Percentiles rank a stretch among this genome's conserved stretches.
phyloP scores from a whole-genome alignment of 129 eudicot genomes.

The Erigeron canadensis region DNA sequence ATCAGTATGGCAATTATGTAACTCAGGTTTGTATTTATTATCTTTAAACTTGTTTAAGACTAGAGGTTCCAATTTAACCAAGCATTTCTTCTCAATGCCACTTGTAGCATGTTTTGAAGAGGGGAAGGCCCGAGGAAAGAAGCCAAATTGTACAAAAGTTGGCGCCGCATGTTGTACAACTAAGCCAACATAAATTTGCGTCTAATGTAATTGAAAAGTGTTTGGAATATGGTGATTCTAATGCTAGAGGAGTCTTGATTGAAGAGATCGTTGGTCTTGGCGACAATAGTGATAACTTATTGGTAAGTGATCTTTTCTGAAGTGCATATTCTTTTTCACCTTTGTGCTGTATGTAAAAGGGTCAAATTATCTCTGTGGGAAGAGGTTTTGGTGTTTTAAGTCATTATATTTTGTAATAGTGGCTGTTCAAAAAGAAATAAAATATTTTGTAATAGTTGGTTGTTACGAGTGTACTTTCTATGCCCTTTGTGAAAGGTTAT shows the following conservation, averaged over 20 bases:
- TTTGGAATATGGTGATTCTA: slow-evolving; percentile 63
- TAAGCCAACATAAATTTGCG: slow-evolving; percentile 78
- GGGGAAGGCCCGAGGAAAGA: slow-evolving; percentile 62
- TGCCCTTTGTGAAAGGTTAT: neutral
- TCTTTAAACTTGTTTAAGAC: neutral
- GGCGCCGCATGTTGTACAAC: slow-evolving; percentile 48
- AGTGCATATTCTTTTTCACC: neutral
- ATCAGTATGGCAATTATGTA: slow-evolving; percentile 76
- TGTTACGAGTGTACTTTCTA: neutral
- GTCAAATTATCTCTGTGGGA: neutral
- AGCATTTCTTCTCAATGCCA: neutral
- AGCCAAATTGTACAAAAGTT: slow-evolving; percentile 48
- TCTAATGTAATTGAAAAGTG: slow-evolving; percentile 75
- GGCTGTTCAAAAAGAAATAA: too few species aligned
- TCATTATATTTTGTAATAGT: neutral
- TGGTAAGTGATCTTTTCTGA: slow-evolving; percentile 40
- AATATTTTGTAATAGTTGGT: neutral
- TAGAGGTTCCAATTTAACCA: neutral
- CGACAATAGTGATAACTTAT: slow-evolving; percentile 61
- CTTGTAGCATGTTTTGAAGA: slow-evolving; percentile 62
- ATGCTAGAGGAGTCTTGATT: slow-evolving; percentile 54
- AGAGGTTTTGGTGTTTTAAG: neutral
- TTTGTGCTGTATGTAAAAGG: slow-evolving; percentile 1
- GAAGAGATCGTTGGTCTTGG: slow-evolving; percentile 59
- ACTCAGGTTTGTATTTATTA: slow-evolving; percentile 55